Percentiles rank a stretch among this genome's conserved stretches.
Evolutionary conservation across 2,329 filamentous ascomycete genomes (phyloP).

Genomic region (Fusarium xylarioides): DNA sequence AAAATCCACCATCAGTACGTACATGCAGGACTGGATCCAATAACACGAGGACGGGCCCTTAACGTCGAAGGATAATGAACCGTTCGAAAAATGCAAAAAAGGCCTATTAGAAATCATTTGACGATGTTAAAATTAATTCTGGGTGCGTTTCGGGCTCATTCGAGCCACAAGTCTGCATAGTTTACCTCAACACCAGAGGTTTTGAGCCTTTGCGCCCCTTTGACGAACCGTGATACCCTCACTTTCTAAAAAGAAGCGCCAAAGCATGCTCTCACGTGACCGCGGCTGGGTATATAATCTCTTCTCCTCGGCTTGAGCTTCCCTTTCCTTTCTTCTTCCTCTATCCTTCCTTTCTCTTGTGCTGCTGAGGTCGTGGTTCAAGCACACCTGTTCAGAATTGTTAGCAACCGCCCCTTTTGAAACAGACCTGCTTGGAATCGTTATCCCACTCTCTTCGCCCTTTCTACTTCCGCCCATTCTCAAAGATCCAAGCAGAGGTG

Average conservation of each 20-base stretch:
- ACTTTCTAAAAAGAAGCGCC: accelerated
- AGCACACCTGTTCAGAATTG: background rate
- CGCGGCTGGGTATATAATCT: background rate
- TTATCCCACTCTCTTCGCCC: background rate
- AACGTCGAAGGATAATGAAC: background rate
- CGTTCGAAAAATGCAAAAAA: background rate
- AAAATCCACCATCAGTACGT: accelerated
- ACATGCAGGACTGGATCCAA: background rate
- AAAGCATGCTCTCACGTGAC: background rate
- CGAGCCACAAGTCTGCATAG: accelerated
- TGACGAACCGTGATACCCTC: background rate
- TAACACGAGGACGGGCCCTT: no score
- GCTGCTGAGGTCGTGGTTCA: background rate
- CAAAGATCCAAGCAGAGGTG: background rate
- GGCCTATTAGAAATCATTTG: accelerated
- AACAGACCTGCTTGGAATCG: background rate
- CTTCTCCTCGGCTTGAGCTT: background rate
- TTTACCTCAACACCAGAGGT: background rate
- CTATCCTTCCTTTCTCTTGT: background rate
- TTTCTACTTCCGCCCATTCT: background rate
- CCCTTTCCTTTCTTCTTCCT: background rate
- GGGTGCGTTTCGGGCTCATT: background rate
- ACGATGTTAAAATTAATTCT: accelerated
- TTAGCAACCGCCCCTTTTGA: no score
- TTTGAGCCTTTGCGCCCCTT: accelerated